A percentile compares a stretch with the other conserved stretches of the same genome.
These are phyloP conservation scores for Candida palmyrensis DNA, from an alignment of 805 yeast species.

Conservation along the genomic window DNA sequence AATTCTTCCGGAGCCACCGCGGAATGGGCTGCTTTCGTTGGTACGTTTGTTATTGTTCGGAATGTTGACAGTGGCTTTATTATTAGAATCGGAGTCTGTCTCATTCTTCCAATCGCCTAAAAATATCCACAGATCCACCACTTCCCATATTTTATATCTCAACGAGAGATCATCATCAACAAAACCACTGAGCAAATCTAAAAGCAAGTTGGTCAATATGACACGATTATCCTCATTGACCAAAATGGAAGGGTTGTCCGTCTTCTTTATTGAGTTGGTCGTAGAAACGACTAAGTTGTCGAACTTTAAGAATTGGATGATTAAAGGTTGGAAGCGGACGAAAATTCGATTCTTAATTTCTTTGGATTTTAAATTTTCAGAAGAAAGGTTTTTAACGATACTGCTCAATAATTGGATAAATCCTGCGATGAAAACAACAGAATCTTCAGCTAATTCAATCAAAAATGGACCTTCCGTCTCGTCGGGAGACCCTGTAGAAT, in stretches of 20 bases:
- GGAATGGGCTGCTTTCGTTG: slow-evolving; percentile 4
- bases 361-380: slow-evolving; percentile 16
- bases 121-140: slow-evolving; percentile 67
- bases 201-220: slow-evolving; percentile 27
- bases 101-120: slow-evolving; percentile 15
- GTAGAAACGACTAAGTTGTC: slow-evolving; percentile 29
- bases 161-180: slow-evolving; percentile 37
- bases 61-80: slow-evolving; percentile 9
- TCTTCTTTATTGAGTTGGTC: slow-evolving; percentile 6
- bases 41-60: neutral
- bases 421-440: slow-evolving; percentile 67
- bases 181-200: slow-evolving; percentile 50
- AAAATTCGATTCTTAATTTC: slow-evolving; percentile 24
- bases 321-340: slow-evolving; percentile 28
- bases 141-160: slow-evolving; percentile 57
- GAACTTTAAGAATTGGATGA: slow-evolving; percentile 31
- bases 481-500: slow-evolving; percentile 13
- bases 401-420: slow-evolving; percentile 57
- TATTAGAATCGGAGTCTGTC: slow-evolving; percentile 13
- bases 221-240: slow-evolving; percentile 34
- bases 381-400: slow-evolving; percentile 24
- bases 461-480: slow-evolving; percentile 23
- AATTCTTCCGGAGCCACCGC: slow-evolving; percentile 8
- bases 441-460: slow-evolving; percentile 72
- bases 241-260: slow-evolving; percentile 16